phyloP scores from a whole-genome alignment of 345 rosid species.

The Limnanthes douglasii region DNA sequence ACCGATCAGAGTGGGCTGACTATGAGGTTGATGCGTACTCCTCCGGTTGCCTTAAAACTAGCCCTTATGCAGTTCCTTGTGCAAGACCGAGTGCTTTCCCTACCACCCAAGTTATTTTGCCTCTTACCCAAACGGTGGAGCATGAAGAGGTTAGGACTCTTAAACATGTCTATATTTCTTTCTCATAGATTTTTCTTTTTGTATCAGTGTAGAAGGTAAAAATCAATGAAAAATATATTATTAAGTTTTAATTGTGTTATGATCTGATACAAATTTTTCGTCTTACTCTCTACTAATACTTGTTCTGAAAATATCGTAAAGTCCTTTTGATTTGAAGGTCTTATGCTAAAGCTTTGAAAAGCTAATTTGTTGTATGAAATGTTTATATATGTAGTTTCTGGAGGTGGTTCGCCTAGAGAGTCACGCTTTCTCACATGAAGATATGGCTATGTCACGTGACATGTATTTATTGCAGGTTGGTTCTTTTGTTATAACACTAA shows the following conservation, averaged over 20 bases:
- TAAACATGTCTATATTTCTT: no score
- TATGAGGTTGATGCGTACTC: conserved; percentile 83
- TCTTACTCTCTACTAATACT: no score
- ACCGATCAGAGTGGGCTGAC: conserved; percentile 98
- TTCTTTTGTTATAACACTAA: neutral
- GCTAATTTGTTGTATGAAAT: no score
- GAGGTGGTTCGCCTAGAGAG: conserved; percentile 94
- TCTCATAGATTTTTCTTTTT: no score
- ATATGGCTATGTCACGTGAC: conserved; percentile 71
- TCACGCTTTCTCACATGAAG: conserved; percentile 80
- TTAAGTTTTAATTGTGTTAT: no score
- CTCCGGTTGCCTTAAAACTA: conserved; percentile 68
- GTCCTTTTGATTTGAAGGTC: no score
- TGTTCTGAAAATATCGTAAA: no score
- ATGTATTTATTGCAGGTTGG: conserved; percentile 88
- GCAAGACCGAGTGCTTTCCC: conserved; percentile 84
- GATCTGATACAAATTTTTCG: no score
- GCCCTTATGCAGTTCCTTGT: conserved; percentile 74
- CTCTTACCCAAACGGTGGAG: conserved; percentile 89
- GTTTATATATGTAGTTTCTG: conserved; percentile 68
- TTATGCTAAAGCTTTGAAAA: no score
- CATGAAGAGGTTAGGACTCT: conserved; percentile 70
- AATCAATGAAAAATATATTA: neutral
- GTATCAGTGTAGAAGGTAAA: no score
- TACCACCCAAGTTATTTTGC: conserved; percentile 77